A percentile compares a stretch with the other conserved stretches of the same genome.
Conservation (phyloP, 306 rosid genomes). For the Gastrolobium villosum region DNA sequence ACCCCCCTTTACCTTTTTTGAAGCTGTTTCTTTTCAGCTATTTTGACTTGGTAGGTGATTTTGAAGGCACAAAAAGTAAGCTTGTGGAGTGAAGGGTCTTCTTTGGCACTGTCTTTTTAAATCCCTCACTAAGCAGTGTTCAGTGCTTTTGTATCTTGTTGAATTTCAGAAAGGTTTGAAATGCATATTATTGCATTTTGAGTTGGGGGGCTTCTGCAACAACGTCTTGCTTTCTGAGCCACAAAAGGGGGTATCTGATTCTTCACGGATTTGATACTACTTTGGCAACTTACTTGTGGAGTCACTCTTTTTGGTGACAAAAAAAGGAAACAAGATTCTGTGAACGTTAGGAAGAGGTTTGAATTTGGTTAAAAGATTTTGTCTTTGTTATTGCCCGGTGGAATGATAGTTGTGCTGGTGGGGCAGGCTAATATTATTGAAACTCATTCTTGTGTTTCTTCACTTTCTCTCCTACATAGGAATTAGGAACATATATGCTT, state of each 20-base stretch:
- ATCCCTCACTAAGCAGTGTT: slow-evolving; percentile 43
- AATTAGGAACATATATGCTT: slow-evolving; percentile 14
- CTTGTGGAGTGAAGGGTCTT: slow-evolving; percentile 41
- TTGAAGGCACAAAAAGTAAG: slow-evolving; percentile 61
- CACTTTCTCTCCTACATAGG: slow-evolving; percentile 40
- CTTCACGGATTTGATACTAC: slow-evolving; percentile 49
- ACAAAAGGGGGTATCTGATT: slow-evolving; percentile 53
- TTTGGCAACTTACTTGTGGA: slow-evolving; percentile 49
- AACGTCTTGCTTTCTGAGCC: slow-evolving; percentile 69
- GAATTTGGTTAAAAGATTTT: slow-evolving; percentile 59
- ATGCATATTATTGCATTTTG: slow-evolving; percentile 28
- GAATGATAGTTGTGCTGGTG: slow-evolving; percentile 55
- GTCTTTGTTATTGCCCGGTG: slow-evolving; percentile 38
- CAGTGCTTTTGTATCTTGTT: slow-evolving; percentile 50
- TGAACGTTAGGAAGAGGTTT: slow-evolving; percentile 40
- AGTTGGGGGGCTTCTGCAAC: slow-evolving; percentile 37
- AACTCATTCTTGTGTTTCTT: slow-evolving; percentile 42
- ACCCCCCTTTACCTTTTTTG: slow-evolving; percentile 53
- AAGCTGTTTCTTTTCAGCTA: slow-evolving; percentile 53
- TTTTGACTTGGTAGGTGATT: slow-evolving; percentile 59
- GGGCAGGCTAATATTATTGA: slow-evolving; percentile 49
- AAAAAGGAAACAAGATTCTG: slow-evolving; percentile 51
- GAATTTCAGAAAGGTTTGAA: slow-evolving; percentile 42
- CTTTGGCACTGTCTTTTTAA: slow-evolving; percentile 52
- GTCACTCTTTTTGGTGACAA: slow-evolving; percentile 35